Base-by-base conservation (phyloP, 1,284 basidiomycete species). In the Cerioporus squamosus region DNA sequence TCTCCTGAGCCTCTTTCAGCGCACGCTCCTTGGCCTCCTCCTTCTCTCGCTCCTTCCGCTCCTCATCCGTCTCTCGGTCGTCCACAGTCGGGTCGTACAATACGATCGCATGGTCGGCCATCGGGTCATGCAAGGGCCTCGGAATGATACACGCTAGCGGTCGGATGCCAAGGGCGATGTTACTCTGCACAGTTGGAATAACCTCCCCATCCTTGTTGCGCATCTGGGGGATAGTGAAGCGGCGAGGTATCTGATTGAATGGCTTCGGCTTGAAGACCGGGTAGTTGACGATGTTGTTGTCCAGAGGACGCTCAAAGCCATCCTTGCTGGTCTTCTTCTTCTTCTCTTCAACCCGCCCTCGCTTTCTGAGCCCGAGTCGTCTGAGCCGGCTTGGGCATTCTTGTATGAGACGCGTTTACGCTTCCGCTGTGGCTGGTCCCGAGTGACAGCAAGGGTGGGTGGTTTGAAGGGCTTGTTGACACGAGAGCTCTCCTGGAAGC, bases 91-190 rank as follows among this genome's bases (percentile, higher is more conserved):
- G 97, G 70, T 99, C 97, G 72, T 95, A 99, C 4, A 98, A 78
- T 0, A 99, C 97, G 63, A 99, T 97, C 0, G 97, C 95, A 72
- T 97, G 95, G 69, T 98, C 96, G 54, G 91, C 88, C 93, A 99
- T 97, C 0, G 96, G 97, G 72, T 99, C 95, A 70, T 97, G 91
- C 15, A 98, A 78, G 2, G 97, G 97, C 12, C 97, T 83, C 6
- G 97, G 97, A 45, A 94, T 86, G 55, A 98, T 80, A 64, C 89
- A 92, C 0, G 90, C 83, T 57, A 88, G 87, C 1, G 94, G 91
- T 7, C 97, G 86, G 53, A 93, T 91, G 33, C 97, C 97, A 1
- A 99, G 85, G 2, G 95, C 89, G 3, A 85, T 82, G 66, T 91
- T 87, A 0, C 93, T 88, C 10, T 87, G 77, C 2, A 84, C 69